Percentiles rank a stretch among this genome's conserved stretches.
Conservation (phyloP, 257 asterid genomes). For the Penstemon eatonii region DNA sequence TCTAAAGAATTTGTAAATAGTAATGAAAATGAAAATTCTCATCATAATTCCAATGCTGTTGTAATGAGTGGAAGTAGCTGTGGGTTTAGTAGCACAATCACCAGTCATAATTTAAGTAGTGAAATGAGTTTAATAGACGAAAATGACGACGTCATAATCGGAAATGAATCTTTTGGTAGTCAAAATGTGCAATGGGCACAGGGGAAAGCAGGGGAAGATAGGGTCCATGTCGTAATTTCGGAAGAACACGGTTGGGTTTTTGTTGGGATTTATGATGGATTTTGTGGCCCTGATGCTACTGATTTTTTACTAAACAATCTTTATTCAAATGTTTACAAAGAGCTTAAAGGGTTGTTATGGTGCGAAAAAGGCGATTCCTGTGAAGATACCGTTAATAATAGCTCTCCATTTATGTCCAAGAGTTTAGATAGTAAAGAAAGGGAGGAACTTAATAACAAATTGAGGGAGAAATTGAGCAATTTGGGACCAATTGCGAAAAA, state of each 20-base stretch:
- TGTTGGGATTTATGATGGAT: conserved; percentile 93
- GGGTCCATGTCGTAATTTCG: conserved; percentile 82
- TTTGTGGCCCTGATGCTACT: conserved; percentile 94
- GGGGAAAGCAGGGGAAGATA: conserved; percentile 95
- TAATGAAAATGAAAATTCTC: conserved; percentile 32
- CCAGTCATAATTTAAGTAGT: conserved; percentile 59
- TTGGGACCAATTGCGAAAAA: conserved; percentile 36
- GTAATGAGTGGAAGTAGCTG: conserved; percentile 42
- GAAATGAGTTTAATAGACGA: conserved; percentile 72
- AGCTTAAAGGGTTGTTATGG: conserved; percentile 82
- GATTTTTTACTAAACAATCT: conserved; percentile 74
- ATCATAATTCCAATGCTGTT: conserved; percentile 5
- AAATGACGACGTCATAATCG: conserved; percentile 44
- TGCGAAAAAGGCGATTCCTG: conserved; percentile 51
- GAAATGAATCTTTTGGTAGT: conserved; percentile 63
- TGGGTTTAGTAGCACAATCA: conserved; percentile 47
- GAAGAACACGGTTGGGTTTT: conserved; percentile 92
- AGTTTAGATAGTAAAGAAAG: conserved; percentile 51
- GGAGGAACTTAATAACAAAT: conserved; percentile 40
- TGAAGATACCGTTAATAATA: conserved; percentile 23
- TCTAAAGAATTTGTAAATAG: conserved; percentile 40
- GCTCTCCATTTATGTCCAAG: conserved; percentile 26
- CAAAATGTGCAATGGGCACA: conserved; percentile 97
- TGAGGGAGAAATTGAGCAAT: conserved; percentile 50
- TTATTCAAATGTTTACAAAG: conserved; percentile 69